These are phyloP conservation scores for Calonectria pseudoreteaudii DNA, from an alignment of 2,329 filamentous ascomycete species.

Conservation along the genomic window DNA sequence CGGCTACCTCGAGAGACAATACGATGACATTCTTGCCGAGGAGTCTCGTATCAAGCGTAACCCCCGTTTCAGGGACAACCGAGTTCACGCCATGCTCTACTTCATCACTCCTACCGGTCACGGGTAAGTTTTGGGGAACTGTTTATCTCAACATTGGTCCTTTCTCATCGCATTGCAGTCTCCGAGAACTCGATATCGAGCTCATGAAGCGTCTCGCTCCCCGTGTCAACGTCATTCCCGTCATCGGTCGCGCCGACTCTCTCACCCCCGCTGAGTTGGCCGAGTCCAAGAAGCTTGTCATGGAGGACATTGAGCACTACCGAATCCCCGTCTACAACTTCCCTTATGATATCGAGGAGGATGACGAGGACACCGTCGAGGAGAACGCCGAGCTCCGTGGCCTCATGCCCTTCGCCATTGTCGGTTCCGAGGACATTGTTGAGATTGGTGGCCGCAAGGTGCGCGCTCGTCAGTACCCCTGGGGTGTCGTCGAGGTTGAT, in stretches of 20 bases:
- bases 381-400: conserved; percentile 98
- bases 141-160: background rate
- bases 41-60: conserved; percentile 99
- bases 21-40: conserved; percentile 98
- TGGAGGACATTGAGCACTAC: conserved; percentile 99
- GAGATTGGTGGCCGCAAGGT: conserved; percentile 94
- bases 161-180: conserved; percentile 61
- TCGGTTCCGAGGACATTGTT: conserved; percentile 94
- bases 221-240: conserved; percentile 98
- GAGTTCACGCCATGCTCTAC: conserved; percentile 97
- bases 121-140: conserved; percentile 67
- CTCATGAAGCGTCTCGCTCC: conserved; percentile 99
- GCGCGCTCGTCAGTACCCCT: conserved; percentile 96
- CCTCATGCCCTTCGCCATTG: conserved; percentile 98
- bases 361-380: conserved; percentile 98
- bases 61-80: conserved; percentile 98
- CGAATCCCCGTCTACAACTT: conserved; percentile 99
- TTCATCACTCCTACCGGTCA: conserved; percentile 99
- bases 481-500: conserved; percentile 98
- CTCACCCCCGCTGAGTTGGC: conserved; percentile 96
- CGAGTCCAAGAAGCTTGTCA: conserved; percentile 99
- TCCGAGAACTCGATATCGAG: conserved; percentile 98
- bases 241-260: conserved; percentile 98
- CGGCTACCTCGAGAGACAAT: conserved; percentile 98
- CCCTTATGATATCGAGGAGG: conserved; percentile 99